A percentile compares a stretch with the other conserved stretches of the same genome.
Conservation (phyloP, 768 basidiomycete genomes). For the Trametes meyenii region DNA sequence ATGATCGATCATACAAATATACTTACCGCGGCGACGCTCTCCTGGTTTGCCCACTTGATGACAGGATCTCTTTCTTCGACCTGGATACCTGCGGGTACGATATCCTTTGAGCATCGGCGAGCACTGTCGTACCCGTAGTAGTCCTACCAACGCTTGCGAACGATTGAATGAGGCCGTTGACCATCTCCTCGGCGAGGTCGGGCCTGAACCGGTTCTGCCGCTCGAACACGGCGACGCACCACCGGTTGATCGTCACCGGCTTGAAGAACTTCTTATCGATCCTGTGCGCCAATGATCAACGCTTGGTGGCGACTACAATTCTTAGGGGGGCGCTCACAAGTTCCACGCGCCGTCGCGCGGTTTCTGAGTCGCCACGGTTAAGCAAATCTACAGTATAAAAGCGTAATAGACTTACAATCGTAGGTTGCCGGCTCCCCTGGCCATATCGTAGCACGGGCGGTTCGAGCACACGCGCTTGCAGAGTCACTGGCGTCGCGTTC, state of each 20-base stretch:
- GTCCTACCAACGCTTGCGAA: constrained; percentile 62
- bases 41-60: constrained; percentile 60
- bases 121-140: background rate
- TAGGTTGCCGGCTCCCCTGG: constrained; percentile 52
- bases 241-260: constrained; percentile 54
- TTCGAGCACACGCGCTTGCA: constrained; percentile 63
- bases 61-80: constrained; percentile 48
- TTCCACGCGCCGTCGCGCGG: constrained; percentile 79
- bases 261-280: constrained; percentile 71
- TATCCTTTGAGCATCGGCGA: too few relatives aligned
- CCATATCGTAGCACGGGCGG: constrained; percentile 76
- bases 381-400: background rate
- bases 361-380: constrained; percentile 38
- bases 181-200: constrained; percentile 54
- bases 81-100: constrained; percentile 51
- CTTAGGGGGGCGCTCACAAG: constrained; percentile 47
- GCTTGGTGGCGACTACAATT: background rate
- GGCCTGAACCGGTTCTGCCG: constrained; percentile 56
- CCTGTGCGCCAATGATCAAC: constrained; percentile 41
- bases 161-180: constrained; percentile 50
- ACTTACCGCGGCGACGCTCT: constrained; percentile 49
- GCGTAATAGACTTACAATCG: constrained; percentile 49
- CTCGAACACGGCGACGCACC: constrained; percentile 73
- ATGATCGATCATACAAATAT: too few relatives aligned
- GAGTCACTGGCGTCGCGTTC: constrained; percentile 51